These are phyloP conservation scores for Trichoderma pleuroti DNA, from an alignment of 2,329 filamentous ascomycete genomes.

Conservation along the genomic window DNA sequence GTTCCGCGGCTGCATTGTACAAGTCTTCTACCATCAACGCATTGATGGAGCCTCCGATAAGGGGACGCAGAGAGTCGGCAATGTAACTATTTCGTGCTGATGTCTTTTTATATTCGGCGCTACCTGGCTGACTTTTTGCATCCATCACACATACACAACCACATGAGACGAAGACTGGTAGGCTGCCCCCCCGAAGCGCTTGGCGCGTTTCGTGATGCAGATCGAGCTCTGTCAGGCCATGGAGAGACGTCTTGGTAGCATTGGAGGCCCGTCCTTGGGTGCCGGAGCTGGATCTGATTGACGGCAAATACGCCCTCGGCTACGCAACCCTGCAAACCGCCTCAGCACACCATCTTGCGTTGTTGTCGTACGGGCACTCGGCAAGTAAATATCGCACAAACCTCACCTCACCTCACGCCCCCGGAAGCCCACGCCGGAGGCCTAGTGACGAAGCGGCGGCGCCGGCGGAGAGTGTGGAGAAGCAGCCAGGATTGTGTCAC, in stretches of 20 bases:
- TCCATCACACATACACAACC: neutral
- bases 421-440: conserved; percentile 9
- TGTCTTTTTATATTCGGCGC: conserved; percentile 28
- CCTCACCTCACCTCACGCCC: neutral
- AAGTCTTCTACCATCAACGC: conserved; percentile 57
- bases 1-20: conserved; percentile 59
- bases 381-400: conserved; percentile 3
- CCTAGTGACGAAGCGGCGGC: conserved; percentile 2
- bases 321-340: neutral
- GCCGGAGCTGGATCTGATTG: conserved; percentile 4
- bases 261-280: neutral
- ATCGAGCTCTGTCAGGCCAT: neutral
- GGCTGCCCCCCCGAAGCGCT: neutral
- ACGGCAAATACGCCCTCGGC: conserved; percentile 9
- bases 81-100: conserved; percentile 56
- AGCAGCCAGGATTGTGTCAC: conserved; percentile 10
- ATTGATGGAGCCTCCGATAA: conserved; percentile 58
- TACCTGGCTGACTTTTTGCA: neutral
- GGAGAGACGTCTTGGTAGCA: neutral
- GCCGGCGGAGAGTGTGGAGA: conserved; percentile 17
- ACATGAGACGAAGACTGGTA: neutral
- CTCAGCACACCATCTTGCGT: neutral
- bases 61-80: conserved; percentile 54
- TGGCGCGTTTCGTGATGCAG: conserved; percentile 9
- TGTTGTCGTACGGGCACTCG: neutral